phyloP scores from a whole-genome alignment of 2,329 filamentous ascomycete species.

The Fusarium sp. region DNA sequence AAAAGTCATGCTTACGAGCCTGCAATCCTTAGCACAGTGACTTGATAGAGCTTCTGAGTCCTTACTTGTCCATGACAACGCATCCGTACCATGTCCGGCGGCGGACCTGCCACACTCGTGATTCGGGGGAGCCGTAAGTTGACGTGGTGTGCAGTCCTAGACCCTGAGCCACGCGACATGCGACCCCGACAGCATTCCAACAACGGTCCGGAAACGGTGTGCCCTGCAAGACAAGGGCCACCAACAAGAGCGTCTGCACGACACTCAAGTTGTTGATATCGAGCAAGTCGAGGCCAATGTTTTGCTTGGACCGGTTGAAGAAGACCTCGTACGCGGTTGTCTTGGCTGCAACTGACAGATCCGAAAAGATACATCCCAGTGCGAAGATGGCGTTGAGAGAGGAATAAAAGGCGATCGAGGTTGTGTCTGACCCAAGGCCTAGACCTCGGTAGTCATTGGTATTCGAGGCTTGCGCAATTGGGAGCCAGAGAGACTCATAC shows the following conservation, averaged over 20 bases:
- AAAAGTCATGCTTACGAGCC: background rate
- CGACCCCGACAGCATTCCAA: background rate
- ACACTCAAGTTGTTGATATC: background rate
- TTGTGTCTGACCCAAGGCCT: background rate
- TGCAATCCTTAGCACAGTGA: background rate
- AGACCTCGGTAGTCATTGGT: background rate
- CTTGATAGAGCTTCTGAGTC: background rate
- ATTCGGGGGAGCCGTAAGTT: background rate
- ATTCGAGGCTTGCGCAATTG: constrained; percentile 10
- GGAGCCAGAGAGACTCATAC: constrained; percentile 58
- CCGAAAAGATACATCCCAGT: background rate
- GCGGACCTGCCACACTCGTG: background rate
- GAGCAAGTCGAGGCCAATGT: background rate
- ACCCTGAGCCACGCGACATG: background rate
- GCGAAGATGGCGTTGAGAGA: background rate
- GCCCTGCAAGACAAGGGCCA: background rate
- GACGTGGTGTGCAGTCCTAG: background rate
- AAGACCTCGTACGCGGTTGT: background rate
- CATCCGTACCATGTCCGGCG: constrained; percentile 1
- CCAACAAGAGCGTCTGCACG: background rate
- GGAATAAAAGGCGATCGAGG: background rate
- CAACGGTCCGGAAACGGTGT: background rate
- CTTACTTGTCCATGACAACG: background rate
- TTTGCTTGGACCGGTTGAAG: background rate
- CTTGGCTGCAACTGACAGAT: background rate